phyloP scores from a whole-genome alignment of 2,329 filamentous ascomycete genomes.

The Phyllosticta citriasiana region DNA sequence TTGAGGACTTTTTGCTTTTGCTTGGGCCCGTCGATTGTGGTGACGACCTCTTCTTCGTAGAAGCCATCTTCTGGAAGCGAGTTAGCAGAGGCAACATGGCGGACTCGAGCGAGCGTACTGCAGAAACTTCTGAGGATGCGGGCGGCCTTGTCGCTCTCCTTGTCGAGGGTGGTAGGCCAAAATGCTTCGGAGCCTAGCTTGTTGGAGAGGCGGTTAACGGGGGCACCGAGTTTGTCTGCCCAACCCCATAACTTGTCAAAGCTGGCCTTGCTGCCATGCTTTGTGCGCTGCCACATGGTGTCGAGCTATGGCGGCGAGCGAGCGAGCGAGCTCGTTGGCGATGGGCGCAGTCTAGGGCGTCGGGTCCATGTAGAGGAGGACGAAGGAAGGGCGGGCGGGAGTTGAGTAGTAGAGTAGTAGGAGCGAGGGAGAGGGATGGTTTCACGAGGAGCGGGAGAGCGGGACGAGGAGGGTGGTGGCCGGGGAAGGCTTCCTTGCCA shows the following conservation, averaged over 20 bases:
- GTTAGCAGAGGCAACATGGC: conserved; percentile 13
- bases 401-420: background rate
- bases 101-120: conserved; percentile 46
- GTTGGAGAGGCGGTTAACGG: conserved; percentile 73
- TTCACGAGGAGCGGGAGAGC: conserved; percentile 5
- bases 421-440: conserved; percentile 4
- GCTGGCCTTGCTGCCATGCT: conserved; percentile 49
- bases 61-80: conserved; percentile 51
- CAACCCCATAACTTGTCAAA: conserved; percentile 65
- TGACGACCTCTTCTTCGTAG: conserved; percentile 46
- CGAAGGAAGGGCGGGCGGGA: background rate
- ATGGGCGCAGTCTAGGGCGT: conserved; percentile 1
- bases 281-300: conserved; percentile 44
- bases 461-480: background rate
- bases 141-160: conserved; percentile 85
- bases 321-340: background rate
- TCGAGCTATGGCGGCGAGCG: background rate
- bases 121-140: conserved; percentile 85
- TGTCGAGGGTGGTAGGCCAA: conserved; percentile 76
- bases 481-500: background rate
- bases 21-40: conserved; percentile 40
- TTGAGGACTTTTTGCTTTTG: conserved; percentile 58
- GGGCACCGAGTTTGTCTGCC: conserved; percentile 59
- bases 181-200: conserved; percentile 74
- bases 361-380: background rate